These are phyloP conservation scores for Penicillium sp. DNA, from an alignment of 2,329 filamentous ascomycete genomes.

Conservation along the genomic window DNA sequence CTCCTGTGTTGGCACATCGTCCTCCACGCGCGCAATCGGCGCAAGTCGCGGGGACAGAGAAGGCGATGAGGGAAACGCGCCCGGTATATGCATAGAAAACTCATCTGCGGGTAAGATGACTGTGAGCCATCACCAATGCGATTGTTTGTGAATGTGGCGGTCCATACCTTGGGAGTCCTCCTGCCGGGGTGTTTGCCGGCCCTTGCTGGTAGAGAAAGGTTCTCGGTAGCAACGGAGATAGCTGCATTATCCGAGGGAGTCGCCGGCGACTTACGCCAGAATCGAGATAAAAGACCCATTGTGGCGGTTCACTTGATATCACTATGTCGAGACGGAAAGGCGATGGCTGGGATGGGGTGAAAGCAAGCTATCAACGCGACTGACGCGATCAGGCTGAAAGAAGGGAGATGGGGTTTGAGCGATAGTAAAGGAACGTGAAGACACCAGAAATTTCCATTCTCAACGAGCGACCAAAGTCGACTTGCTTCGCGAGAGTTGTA, in stretches of 20 bases:
- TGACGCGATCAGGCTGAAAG: not conserved
- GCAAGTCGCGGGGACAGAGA: slow-evolving; percentile 15
- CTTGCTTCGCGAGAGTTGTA: not conserved
- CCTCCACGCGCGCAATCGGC: slow-evolving; percentile 8
- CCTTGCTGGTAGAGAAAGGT: not conserved
- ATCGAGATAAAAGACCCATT: not conserved
- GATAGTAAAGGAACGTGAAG: not conserved
- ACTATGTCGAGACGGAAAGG: not conserved
- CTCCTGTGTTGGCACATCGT: slow-evolving; percentile 4
- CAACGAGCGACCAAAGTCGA: not conserved
- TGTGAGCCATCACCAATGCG: slow-evolving; percentile 2
- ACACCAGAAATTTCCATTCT: not conserved
- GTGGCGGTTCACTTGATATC: not conserved
- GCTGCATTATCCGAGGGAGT: not conserved
- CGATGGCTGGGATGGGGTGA: not conserved
- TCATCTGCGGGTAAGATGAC: not conserved
- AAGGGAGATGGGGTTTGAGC: not conserved
- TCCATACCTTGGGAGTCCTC: slow-evolving; percentile 1
- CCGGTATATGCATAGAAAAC: slow-evolving; percentile 11
- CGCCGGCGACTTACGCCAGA: not conserved
- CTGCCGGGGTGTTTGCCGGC: not conserved
- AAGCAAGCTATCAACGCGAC: not conserved
- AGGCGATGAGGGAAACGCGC: slow-evolving; percentile 19
- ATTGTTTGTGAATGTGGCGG: not conserved
- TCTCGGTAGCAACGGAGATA: not conserved